Percentiles rank a stretch among this genome's conserved stretches.
Evolutionary conservation across 148 eudicot species (phyloP).

Genomic region (Cornus florida): DNA sequence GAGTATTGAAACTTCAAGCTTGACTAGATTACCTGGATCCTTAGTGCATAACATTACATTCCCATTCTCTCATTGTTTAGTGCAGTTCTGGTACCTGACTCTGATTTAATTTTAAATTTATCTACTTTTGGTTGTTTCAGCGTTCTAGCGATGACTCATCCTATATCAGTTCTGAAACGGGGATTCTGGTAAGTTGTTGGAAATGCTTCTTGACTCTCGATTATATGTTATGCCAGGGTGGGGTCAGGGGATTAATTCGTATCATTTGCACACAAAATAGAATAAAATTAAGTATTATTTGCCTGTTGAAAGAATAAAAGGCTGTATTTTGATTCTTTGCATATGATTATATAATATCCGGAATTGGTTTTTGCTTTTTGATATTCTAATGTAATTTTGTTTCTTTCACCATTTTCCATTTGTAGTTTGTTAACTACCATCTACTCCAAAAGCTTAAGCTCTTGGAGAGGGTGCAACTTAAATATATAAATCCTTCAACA

Average conservation of each 20-base stretch:
- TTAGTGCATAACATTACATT: background rate
- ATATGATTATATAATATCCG: background rate
- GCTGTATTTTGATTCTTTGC: background rate
- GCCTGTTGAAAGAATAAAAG: background rate
- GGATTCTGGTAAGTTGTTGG: conserved; percentile 69
- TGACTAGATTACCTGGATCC: background rate
- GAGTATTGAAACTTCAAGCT: background rate
- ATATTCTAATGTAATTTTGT: too few species aligned
- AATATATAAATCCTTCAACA: too few species aligned
- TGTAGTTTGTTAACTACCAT: too few species aligned
- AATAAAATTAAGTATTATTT: too few species aligned
- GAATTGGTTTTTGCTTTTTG: background rate
- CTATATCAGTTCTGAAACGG: conserved; percentile 64
- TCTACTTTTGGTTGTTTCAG: conserved; percentile 44
- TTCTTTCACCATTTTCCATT: background rate
- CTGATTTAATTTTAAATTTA: background rate
- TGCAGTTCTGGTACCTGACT: background rate
- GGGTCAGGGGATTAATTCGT: background rate
- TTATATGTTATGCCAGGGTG: background rate
- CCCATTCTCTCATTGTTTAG: background rate
- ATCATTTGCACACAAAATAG: background rate
- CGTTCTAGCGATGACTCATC: conserved; percentile 60
- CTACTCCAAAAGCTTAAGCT: too few species aligned
- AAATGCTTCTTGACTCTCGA: background rate
- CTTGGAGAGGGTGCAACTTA: too few species aligned